Base-by-base conservation (phyloP, 2,329 filamentous ascomycete species). In the Colletotrichum godetiae region DNA sequence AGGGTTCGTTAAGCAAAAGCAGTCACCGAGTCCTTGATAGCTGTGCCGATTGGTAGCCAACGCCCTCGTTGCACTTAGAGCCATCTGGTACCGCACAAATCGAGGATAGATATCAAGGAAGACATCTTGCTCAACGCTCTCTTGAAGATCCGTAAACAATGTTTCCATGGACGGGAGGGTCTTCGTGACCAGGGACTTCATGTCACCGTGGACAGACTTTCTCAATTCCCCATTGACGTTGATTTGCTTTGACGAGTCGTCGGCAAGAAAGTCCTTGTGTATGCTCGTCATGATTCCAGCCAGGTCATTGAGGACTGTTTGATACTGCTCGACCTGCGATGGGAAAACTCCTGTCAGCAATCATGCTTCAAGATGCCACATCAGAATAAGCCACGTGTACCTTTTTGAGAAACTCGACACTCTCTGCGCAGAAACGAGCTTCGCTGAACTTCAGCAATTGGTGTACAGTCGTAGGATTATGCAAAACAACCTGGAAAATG, bases 1-100 rank as follows among this genome's bases (percentile, higher is more conserved):
- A 3, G 87, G 87, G 77, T 91, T 86, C 1, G 88, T 90, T 13
- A 92, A 77, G 68, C 88, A 89, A 74, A 92, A 91, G 49, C 89
- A 89, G 64, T 89, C 85, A 5, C 89, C 90, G 0, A 92, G 82
- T 0, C 90, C 90, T 4, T 86, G 86, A 66, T 87, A 91, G 66
- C 82, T 77, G 5, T 80, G 80, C 6, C 76, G 74, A 10, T 78
- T 77, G 5, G 69, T 76, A 1, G 86, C 82, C 5, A 90, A 78
- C 0, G 88, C 86, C 56, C 81, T 79, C 4, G 83, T 82, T 10
- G 86, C 86, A 57, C 84, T 85, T 27, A 84, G 78, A 0, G 84
- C 85, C 69, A 90, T 81, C 74, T 89, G 88, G 67, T 86, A 83
- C 49, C 86, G 86, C 15, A 89, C 87, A 76, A 90, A 90, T 24